Evolutionary conservation across 805 yeast species (phyloP).

Genomic region (Kuraishia floccosa): DNA sequence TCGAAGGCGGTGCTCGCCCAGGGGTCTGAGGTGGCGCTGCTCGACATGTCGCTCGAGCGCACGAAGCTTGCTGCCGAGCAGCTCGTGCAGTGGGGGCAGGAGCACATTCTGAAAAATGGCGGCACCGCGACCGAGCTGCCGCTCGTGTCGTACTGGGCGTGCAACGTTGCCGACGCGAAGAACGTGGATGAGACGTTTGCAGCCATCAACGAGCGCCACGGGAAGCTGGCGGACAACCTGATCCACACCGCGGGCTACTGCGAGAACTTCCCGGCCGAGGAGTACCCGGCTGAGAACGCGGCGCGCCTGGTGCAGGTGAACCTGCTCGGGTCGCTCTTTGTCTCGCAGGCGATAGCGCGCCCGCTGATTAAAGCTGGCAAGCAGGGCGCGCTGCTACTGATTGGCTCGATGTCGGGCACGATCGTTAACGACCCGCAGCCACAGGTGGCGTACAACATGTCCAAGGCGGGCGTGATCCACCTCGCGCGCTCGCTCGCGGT

Average conservation of each 20-base stretch:
- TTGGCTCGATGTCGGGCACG: constrained; percentile 75
- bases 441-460: constrained; percentile 72
- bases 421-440: constrained; percentile 75
- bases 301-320: constrained; percentile 62
- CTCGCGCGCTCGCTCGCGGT: constrained; percentile 65
- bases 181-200: constrained; percentile 47
- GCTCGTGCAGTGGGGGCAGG: constrained; percentile 34
- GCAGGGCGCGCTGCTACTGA: constrained; percentile 51
- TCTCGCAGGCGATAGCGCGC: constrained; percentile 63
- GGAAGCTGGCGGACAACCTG: constrained; percentile 49
- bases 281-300: constrained; percentile 62
- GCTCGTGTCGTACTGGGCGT: constrained; percentile 50
- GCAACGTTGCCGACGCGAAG: constrained; percentile 59
- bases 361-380: constrained; percentile 45
- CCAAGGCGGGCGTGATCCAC: constrained; percentile 82
- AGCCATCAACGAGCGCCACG: constrained; percentile 44
- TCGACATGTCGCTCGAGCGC: constrained; percentile 55
- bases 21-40: constrained; percentile 67
- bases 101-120: constrained; percentile 14
- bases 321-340: constrained; percentile 63
- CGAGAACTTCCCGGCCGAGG: constrained; percentile 69
- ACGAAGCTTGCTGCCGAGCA: constrained; percentile 43
- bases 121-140: constrained; percentile 19
- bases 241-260: constrained; percentile 81
- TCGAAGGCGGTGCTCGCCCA: constrained; percentile 61